These are phyloP conservation scores for Stipa capillata DNA, from an alignment of 176 grass and related monocot species.

Conservation along the genomic window DNA sequence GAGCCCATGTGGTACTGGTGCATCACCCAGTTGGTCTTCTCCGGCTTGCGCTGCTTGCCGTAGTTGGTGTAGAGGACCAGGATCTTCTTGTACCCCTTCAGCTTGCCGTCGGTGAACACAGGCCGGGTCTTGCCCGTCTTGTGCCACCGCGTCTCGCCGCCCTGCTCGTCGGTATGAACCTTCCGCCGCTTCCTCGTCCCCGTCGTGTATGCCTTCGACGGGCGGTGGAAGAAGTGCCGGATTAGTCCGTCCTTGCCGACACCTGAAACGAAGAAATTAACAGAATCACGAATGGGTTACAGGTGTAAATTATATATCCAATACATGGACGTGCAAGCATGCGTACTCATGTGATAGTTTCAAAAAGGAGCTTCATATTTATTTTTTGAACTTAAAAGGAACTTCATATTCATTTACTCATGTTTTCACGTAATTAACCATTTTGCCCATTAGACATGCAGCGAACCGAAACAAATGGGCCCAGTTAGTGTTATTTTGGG, in stretches of 20 bases:
- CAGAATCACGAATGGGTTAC: background rate
- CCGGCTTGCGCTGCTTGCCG: slow-evolving; percentile 96
- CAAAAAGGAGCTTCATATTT: no score
- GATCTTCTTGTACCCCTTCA: slow-evolving; percentile 95
- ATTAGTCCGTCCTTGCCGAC: slow-evolving; percentile 83
- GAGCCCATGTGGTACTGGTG: slow-evolving; percentile 96
- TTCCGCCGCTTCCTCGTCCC: slow-evolving; percentile 90
- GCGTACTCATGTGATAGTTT: no score
- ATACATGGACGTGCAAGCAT: background rate
- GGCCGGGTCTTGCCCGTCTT: slow-evolving; percentile 96
- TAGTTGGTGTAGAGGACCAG: slow-evolving; percentile 99
- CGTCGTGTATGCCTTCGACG: slow-evolving; percentile 91
- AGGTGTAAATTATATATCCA: background rate
- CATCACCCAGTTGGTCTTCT: slow-evolving; percentile 99
- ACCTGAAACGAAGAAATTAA: slow-evolving; percentile 28
- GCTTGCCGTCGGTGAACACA: slow-evolving; percentile 45
- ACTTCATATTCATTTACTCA: no score
- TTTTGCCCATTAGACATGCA: no score
- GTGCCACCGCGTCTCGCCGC: slow-evolving; percentile 97
- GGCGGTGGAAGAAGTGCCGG: slow-evolving; percentile 98
- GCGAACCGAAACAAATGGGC: no score
- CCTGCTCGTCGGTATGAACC: slow-evolving; percentile 84
- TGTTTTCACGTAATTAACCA: no score
- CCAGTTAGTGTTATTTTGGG: no score
- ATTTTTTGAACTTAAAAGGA: no score